Conservation (phyloP, 208 protist genomes). For the Endotrypanum monterogeii region DNA sequence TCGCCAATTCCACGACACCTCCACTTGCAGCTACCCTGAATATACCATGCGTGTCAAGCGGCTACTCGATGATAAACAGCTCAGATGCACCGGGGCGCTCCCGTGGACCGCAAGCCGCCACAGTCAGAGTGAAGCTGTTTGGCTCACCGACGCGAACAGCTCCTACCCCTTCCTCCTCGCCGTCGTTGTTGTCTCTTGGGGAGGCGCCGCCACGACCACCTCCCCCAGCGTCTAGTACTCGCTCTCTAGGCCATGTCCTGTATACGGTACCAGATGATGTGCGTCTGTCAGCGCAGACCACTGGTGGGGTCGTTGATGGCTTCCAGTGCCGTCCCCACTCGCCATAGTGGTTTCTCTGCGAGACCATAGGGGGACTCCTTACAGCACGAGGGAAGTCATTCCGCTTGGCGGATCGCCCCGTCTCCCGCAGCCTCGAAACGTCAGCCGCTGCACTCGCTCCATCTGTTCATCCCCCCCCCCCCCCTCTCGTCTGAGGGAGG, state of each 20-base stretch:
- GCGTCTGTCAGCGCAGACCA: background rate
- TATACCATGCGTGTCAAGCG: background rate
- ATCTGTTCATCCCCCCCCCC: background rate
- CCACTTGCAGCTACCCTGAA: background rate
- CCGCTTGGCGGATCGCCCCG: background rate
- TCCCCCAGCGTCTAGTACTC: background rate
- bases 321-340: background rate
- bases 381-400: too few relatives aligned
- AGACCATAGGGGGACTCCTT: too few relatives aligned
- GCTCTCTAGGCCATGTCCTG: background rate
- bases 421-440: background rate
- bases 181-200: background rate
- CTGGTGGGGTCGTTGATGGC: background rate
- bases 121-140: background rate
- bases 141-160: background rate
- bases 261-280: background rate
- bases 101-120: background rate
- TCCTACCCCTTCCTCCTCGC: background rate
- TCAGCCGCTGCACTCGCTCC: background rate
- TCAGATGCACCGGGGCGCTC: background rate
- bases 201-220: conserved; percentile 9
- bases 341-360: background rate
- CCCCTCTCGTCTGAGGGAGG: background rate
- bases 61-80: background rate
- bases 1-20: background rate